Base-by-base conservation (phyloP, 257 asterid species). In the Solanum gracilifrons region DNA sequence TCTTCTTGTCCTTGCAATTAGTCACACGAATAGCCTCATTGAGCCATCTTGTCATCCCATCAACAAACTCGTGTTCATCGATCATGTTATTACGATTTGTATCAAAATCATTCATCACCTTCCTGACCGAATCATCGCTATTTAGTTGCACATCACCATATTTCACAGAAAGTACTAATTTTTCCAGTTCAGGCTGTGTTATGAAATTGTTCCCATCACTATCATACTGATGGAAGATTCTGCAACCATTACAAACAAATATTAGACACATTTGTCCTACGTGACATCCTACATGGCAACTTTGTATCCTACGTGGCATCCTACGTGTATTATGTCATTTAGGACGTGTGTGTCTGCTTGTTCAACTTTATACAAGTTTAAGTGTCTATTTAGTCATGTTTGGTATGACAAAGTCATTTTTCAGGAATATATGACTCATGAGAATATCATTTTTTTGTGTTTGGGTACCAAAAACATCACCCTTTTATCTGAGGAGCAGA, bases 151-250 rank as follows among this genome's bases (percentile, higher is more conserved):
- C 72, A 5, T 90, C 90, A 51, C 94, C 94, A 31, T 92, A 92
- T 64, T 92, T 86, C 73, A 94, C 90, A 10, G 69, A 82, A 7
- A 83, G 84, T 77, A 94, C 85, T 18, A 91, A 88, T 27, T 90
- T 48, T 89, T 88, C 89, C 6, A 94, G 64, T 87, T 94, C 95
- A 4, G 86, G 27, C 64, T 33, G 51, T n/a, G 95, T 85, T 83
- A 93, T 89, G 1, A 85, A 15, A 48, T 83, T 87, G 90, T 84
- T 87, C n/a, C 74, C 55, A 32, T 91, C 48, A 3, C 87, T 7
- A 86, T 90, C 94, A 73, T 88, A 87, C 36, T 90, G 83, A 75
- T 71, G 84, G 91, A 94, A 93, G 36, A 94, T 90, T 48, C 97
- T 94, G 91, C 87, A 51, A 25, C 21, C 35, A 85, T 32, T 86